These are phyloP conservation scores for Lachancea nothofagi DNA, from an alignment of 805 yeast species.

Conservation along the genomic window DNA sequence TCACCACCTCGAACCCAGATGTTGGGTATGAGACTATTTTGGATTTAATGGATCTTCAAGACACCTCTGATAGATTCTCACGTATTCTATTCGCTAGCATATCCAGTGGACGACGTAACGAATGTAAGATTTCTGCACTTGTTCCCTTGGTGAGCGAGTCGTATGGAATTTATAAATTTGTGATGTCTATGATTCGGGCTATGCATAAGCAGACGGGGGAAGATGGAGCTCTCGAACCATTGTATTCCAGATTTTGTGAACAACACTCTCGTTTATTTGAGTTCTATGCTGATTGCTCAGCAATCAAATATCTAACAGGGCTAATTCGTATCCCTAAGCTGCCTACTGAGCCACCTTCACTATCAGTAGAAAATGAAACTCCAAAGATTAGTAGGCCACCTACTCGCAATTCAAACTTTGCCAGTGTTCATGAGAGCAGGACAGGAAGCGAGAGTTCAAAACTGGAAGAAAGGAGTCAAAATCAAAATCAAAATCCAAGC, in stretches of 20 bases:
- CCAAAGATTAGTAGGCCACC: background rate
- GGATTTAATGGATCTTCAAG: conserved; percentile 83
- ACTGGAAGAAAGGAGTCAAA: no score
- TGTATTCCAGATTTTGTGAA: conserved; percentile 61
- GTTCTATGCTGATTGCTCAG: conserved; percentile 85
- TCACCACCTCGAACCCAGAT: conserved; percentile 86
- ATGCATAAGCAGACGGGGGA: conserved; percentile 60
- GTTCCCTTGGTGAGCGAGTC: conserved; percentile 89
- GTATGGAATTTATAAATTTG: conserved; percentile 86
- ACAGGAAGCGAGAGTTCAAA: no score
- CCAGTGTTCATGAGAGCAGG: background rate
- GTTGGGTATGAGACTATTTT: conserved; percentile 89
- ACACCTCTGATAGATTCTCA: conserved; percentile 72
- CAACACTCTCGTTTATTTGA: conserved; percentile 67
- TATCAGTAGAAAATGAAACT: conserved; percentile 26
- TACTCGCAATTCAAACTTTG: background rate
- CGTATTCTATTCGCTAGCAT: conserved; percentile 69
- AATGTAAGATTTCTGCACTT: conserved; percentile 78
- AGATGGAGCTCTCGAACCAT: conserved; percentile 70
- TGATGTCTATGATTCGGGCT: conserved; percentile 86
- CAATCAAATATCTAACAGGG: conserved; percentile 73
- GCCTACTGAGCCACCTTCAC: conserved; percentile 36
- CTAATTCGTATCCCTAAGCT: conserved; percentile 47
- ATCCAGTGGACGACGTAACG: conserved; percentile 38
- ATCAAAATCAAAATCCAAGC: no score